These are phyloP conservation scores for Vitis hybrid DNA, from an alignment of 177 flowering plant species.

Conservation along the genomic window DNA sequence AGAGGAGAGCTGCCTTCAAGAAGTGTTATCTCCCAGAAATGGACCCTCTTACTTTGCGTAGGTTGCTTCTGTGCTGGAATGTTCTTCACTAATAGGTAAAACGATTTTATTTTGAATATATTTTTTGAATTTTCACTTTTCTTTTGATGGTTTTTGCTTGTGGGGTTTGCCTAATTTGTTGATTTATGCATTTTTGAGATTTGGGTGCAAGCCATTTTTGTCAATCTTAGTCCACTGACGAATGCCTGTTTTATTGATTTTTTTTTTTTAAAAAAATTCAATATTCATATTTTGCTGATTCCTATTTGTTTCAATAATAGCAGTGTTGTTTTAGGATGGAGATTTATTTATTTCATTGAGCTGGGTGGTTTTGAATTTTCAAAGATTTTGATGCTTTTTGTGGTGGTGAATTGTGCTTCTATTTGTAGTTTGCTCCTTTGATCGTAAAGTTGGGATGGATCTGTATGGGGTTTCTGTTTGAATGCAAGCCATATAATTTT, in stretches of 20 bases:
- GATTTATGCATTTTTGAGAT: slow-evolving; percentile 4
- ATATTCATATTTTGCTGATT: slow-evolving; percentile 5
- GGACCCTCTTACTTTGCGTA: slow-evolving; percentile 58
- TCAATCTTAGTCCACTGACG: neutral
- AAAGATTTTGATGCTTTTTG: neutral
- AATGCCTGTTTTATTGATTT: neutral
- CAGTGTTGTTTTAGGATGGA: neutral
- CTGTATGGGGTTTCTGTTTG: neutral
- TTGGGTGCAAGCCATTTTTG: neutral
- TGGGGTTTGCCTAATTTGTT: neutral
- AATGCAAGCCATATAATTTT: neutral
- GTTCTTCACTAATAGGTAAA: slow-evolving; percentile 59
- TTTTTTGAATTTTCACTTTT: neutral
- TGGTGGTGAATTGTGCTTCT: neutral
- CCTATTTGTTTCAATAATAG: neutral
- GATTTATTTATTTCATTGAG: neutral
- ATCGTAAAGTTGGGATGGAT: neutral
- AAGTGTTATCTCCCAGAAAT: slow-evolving; percentile 41
- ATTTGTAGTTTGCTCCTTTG: neutral
- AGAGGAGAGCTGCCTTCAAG: slow-evolving; percentile 47
- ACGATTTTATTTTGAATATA: neutral
- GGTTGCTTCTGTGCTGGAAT: slow-evolving; percentile 60
- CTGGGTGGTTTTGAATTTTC: slow-evolving; percentile 11
- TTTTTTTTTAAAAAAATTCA: too few relatives aligned
- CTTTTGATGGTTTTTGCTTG: neutral